These are phyloP conservation scores for Triticum urartu DNA, from an alignment of 176 grass and related monocot species.

Conservation along the genomic window DNA sequence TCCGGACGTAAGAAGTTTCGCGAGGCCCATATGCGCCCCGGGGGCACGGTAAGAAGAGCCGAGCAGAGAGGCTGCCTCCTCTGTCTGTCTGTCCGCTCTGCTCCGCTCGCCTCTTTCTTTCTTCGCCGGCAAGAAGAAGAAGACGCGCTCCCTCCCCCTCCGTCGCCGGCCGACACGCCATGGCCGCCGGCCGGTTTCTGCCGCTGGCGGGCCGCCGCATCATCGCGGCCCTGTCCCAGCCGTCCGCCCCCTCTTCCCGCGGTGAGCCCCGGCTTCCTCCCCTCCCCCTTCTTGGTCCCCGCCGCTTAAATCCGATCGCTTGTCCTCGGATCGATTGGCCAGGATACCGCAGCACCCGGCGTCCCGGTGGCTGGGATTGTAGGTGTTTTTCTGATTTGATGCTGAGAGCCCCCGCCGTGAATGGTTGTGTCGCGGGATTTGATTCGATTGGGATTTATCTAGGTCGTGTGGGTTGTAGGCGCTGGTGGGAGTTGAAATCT, in stretches of 20 bases:
- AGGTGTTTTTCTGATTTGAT: not conserved
- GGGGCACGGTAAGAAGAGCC: not conserved
- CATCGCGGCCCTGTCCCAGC: not conserved
- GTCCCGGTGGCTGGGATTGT: not conserved
- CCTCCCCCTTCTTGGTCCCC: not conserved
- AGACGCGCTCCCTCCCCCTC: not conserved
- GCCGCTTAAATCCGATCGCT: not conserved
- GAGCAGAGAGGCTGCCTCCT: not conserved
- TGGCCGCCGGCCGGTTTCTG: slow-evolving; percentile 44
- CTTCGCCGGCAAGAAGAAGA: not conserved
- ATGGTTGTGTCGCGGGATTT: not conserved
- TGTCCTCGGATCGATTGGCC: not conserved
- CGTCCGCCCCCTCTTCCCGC: not conserved
- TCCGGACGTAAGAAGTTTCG: not conserved
- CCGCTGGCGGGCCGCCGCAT: slow-evolving; percentile 37
- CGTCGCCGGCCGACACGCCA: slow-evolving; percentile 27
- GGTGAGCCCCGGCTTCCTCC: not conserved
- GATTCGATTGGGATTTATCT: not conserved
- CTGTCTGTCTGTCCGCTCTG: not conserved
- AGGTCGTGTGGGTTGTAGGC: not conserved
- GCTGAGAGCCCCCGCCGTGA: not conserved
- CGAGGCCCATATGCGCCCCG: not conserved
- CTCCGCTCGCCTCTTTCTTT: not conserved
- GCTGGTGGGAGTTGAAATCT: not conserved
- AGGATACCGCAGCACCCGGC: not conserved